Evolutionary conservation across 1,284 basidiomycete species (phyloP).

Genomic region (Pisolithus thermaeus): DNA sequence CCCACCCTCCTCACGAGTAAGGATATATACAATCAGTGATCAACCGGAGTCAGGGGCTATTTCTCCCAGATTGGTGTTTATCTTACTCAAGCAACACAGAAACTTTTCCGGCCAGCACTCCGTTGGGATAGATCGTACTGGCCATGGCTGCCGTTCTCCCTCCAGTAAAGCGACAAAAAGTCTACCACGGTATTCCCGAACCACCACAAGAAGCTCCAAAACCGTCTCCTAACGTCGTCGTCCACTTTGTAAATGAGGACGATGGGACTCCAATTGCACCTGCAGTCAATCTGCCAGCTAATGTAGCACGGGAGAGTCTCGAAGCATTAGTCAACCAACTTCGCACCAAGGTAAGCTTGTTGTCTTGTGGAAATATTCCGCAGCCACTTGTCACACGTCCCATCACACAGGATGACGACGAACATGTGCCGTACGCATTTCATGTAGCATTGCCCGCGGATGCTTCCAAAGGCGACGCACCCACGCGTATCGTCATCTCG

Average conservation of each 20-base stretch:
- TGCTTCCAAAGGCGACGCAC: conserved; percentile 46
- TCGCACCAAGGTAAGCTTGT: conserved; percentile 53
- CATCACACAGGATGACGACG: conserved; percentile 55
- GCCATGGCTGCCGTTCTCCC: conserved; percentile 77
- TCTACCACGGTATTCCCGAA: conserved; percentile 67
- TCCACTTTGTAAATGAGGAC: conserved; percentile 88
- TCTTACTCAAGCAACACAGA: not conserved
- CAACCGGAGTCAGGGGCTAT: not conserved
- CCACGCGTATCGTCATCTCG: conserved; percentile 73
- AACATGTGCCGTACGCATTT: conserved; percentile 87
- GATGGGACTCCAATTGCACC: conserved; percentile 79
- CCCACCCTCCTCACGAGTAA: too few relatives aligned
- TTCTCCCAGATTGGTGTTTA: not conserved
- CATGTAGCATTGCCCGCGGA: conserved; percentile 69
- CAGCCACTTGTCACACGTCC: not conserved
- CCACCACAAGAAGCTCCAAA: conserved; percentile 52
- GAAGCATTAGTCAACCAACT: conserved; percentile 86
- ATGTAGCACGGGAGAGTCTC: conserved; percentile 78
- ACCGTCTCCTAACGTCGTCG: conserved; percentile 68
- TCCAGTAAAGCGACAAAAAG: conserved; percentile 80
- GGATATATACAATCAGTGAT: too few relatives aligned
- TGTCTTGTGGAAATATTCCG: not conserved
- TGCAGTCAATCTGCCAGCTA: conserved; percentile 82
- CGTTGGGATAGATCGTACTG: not conserved
- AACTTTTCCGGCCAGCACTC: not conserved